Evolutionary conservation across 2,329 filamentous ascomycete genomes (phyloP).

Genomic region (Aspergillus sp.): DNA sequence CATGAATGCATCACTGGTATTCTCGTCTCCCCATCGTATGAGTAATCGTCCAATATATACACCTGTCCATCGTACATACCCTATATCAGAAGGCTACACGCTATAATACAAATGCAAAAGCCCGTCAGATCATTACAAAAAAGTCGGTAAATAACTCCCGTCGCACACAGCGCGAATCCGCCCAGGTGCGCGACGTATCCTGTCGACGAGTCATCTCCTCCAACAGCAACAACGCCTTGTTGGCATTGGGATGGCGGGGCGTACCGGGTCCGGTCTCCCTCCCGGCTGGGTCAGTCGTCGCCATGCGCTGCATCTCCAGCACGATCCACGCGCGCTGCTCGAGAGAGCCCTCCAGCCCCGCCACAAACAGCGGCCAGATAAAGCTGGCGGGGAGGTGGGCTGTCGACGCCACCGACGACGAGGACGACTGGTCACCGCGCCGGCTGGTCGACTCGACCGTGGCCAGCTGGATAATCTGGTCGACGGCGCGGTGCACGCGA

Average conservation of each 20-base stretch:
- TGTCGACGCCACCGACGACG: neutral
- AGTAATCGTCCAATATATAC: neutral
- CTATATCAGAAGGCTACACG: neutral
- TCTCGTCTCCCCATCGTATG: neutral
- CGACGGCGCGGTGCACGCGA: constrained; percentile 33
- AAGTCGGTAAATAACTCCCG: constrained; percentile 33
- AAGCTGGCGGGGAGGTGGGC: constrained; percentile 30
- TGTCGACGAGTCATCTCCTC: constrained; percentile 36
- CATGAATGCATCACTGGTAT: neutral
- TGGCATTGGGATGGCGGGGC: constrained; percentile 30
- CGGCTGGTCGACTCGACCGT: constrained; percentile 23
- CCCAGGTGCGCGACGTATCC: constrained; percentile 33
- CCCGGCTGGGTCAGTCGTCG: constrained; percentile 5
- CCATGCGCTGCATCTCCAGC: constrained; percentile 34
- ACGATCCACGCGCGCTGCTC: constrained; percentile 34
- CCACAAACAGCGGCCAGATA: constrained; percentile 36
- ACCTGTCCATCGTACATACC: neutral
- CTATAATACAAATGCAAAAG: neutral
- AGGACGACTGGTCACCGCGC: constrained; percentile 5
- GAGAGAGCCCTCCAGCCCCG: constrained; percentile 30
- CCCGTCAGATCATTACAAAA: constrained; percentile 28
- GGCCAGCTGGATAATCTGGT: constrained; percentile 36
- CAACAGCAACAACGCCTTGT: constrained; percentile 29
- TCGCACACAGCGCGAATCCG: constrained; percentile 34
- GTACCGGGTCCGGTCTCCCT: constrained; percentile 5